Percentiles rank a stretch among this genome's conserved stretches.
These are phyloP conservation scores for Fragilaria radians DNA, from an alignment of 108 stramenopile species.

Conservation along the genomic window DNA sequence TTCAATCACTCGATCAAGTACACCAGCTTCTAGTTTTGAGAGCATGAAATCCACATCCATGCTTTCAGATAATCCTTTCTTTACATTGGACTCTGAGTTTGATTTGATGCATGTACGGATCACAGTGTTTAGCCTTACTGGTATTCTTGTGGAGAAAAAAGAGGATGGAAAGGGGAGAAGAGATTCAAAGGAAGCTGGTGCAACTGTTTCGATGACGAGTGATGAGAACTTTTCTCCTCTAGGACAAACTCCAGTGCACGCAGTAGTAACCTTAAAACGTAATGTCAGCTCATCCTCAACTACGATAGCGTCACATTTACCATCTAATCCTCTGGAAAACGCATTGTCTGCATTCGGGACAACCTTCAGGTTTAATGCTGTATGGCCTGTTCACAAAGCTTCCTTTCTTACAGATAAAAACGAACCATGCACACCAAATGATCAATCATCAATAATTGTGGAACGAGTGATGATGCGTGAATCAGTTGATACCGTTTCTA, in stretches of 20 bases:
- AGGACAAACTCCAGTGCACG: slow-evolving; percentile 12
- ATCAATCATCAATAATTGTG: slow-evolving; percentile 19
- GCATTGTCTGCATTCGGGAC: slow-evolving; percentile 3
- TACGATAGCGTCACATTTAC: slow-evolving; percentile 25
- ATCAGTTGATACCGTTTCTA: slow-evolving; percentile 12
- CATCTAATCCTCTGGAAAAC: slow-evolving; percentile 20
- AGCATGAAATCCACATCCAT: too few species aligned
- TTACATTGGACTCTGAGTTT: too few species aligned
- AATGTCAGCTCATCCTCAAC: slow-evolving; percentile 21
- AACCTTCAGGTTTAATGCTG: slow-evolving; percentile 14
- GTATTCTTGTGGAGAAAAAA: slow-evolving; percentile 23
- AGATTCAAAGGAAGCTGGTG: neutral
- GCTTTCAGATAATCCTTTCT: too few species aligned
- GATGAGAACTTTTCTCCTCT: slow-evolving; percentile 1
- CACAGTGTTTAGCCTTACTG: slow-evolving; percentile 29
- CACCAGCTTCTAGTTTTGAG: too few species aligned
- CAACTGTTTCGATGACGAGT: neutral
- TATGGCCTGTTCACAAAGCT: slow-evolving; percentile 28
- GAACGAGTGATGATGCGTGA: slow-evolving; percentile 7
- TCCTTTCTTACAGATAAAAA: slow-evolving; percentile 1
- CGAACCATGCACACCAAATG: slow-evolving; percentile 10
- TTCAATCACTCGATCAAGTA: too few species aligned
- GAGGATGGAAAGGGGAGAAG: slow-evolving; percentile 1
- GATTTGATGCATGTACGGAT: slow-evolving; percentile 36
- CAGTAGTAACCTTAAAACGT: slow-evolving; percentile 22